A percentile compares a stretch with the other conserved stretches of the same genome.
Evolutionary conservation across 176 grass and related monocot genomes (phyloP).

Genomic region (Elymus sibiricus): DNA sequence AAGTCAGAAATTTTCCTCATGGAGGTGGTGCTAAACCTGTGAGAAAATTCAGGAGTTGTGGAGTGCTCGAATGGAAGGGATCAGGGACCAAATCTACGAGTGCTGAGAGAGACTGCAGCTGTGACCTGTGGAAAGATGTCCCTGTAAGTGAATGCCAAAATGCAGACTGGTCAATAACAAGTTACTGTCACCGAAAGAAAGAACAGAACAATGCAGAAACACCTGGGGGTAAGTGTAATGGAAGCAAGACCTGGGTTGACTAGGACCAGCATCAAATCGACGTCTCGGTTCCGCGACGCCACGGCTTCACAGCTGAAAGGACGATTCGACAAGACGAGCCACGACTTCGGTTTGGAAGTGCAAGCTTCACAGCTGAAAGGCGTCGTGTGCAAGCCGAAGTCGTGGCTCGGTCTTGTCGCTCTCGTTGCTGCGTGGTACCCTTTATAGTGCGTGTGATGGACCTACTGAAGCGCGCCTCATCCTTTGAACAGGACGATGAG

Average conservation of each 20-base stretch:
- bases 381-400: no score
- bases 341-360: no score
- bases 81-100: slow-evolving; percentile 46
- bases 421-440: no score
- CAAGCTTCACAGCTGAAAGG: no score
- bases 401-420: no score
- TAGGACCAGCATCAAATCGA: slow-evolving; percentile 67
- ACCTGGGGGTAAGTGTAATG: not conserved
- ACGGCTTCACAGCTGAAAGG: no score
- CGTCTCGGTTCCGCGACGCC: slow-evolving; percentile 55
- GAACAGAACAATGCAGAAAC: not conserved
- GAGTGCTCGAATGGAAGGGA: slow-evolving; percentile 44
- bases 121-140: slow-evolving; percentile 56
- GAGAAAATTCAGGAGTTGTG: slow-evolving; percentile 46
- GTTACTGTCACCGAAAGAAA: not conserved
- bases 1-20: not conserved
- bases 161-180: not conserved
- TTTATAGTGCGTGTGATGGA: no score
- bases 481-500: no score
- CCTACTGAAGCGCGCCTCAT: no score
- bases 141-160: slow-evolving; percentile 21
- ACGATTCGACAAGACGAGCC: no score
- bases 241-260: slow-evolving; percentile 74
- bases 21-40: slow-evolving; percentile 41
- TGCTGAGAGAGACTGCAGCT: slow-evolving; percentile 33